Conservation (phyloP, 2,329 filamentous ascomycete genomes). For the Polychaeton citri region DNA sequence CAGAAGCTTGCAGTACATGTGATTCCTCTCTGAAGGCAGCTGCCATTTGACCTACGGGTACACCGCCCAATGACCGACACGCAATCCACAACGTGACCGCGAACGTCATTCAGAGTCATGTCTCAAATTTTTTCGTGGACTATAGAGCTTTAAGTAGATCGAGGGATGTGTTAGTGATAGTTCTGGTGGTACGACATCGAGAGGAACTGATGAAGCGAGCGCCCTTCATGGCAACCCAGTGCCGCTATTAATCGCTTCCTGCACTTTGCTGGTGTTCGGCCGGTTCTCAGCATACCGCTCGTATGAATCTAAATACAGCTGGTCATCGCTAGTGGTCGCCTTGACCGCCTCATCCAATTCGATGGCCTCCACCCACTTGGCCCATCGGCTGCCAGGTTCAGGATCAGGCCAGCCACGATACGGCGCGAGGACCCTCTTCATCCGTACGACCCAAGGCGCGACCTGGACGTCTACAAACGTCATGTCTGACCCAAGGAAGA, state of each 20-base stretch:
- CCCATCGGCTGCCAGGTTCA: constrained; percentile 51
- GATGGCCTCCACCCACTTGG: constrained; percentile 56
- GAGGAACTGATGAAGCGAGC: too few species aligned
- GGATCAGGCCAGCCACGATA: constrained; percentile 55
- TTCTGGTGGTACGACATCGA: too few species aligned
- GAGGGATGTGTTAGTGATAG: too few species aligned
- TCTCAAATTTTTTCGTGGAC: too few species aligned
- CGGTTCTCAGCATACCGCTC: constrained; percentile 50
- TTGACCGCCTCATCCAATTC: constrained; percentile 49
- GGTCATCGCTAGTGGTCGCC: constrained; percentile 53
- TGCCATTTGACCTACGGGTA: too few species aligned
- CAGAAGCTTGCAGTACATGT: too few species aligned
- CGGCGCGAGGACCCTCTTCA: constrained; percentile 51
- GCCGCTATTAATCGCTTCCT: constrained; percentile 47
- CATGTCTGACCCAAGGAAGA: constrained; percentile 48
- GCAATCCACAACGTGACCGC: too few species aligned
- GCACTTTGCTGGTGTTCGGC: constrained; percentile 44
- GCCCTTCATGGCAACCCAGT: constrained; percentile 40
- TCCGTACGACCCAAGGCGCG: constrained; percentile 59
- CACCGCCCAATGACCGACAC: too few species aligned
- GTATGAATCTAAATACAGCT: constrained; percentile 56
- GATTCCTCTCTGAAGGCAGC: too few species aligned
- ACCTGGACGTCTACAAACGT: constrained; percentile 62
- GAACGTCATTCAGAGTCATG: too few species aligned
- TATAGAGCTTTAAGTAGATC: too few species aligned